These are phyloP conservation scores for Berberis vulgaris DNA, from an alignment of 164 flowering plant species.

Conservation along the genomic window DNA sequence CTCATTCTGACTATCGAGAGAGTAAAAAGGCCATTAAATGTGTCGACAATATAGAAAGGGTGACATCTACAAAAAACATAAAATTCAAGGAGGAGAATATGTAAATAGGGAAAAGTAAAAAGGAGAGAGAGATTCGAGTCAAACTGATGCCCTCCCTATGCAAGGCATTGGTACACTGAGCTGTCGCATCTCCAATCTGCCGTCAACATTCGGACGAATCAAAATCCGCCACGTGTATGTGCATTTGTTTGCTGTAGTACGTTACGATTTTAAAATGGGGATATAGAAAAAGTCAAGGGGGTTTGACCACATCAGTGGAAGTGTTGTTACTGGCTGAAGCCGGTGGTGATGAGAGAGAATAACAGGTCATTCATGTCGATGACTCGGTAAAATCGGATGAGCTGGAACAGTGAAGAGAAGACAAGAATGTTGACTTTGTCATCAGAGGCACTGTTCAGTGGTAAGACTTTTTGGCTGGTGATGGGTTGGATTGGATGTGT, in stretches of 20 bases:
- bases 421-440: slow-evolving; percentile 7
- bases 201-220: slow-evolving; percentile 7
- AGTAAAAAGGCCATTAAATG: too few species aligned
- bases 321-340: slow-evolving; percentile 3
- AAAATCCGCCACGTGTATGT: not conserved
- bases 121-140: slow-evolving; percentile 13
- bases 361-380: not conserved
- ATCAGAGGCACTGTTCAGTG: not conserved
- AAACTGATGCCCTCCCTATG: slow-evolving; percentile 14
- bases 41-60: too few species aligned
- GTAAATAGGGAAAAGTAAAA: not conserved
- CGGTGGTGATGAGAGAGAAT: slow-evolving; percentile 2
- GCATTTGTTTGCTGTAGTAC: slow-evolving; percentile 3
- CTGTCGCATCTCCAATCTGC: slow-evolving; percentile 13
- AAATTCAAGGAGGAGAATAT: too few species aligned
- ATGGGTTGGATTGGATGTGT: not conserved
- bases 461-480: not conserved
- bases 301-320: slow-evolving; percentile 4
- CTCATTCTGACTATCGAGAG: too few species aligned
- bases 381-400: slow-evolving; percentile 2
- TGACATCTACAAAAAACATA: too few species aligned
- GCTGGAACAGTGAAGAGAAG: not conserved
- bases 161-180: slow-evolving; percentile 15
- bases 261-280: not conserved
- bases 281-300: slow-evolving; percentile 7